Conservation (phyloP, 2,329 filamentous ascomycete species). For the Trichoderma atroviride region DNA sequence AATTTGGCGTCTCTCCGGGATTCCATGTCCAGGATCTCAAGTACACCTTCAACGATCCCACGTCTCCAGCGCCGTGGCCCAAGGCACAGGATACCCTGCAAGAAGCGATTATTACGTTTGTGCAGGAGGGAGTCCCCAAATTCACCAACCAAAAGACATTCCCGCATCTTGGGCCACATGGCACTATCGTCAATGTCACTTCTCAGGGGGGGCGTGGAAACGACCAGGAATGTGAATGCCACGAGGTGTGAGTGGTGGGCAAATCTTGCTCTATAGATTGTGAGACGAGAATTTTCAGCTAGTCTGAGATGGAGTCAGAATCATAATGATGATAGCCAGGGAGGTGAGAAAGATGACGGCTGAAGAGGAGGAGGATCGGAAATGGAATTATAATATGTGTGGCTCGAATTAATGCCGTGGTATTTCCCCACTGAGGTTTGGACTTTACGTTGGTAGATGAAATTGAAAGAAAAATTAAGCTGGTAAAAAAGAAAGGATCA, state of each 20-base stretch:
- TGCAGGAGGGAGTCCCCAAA: neutral
- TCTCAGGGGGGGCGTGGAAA: neutral
- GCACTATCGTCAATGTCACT: neutral
- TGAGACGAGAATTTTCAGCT: neutral
- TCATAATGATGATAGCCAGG: neutral
- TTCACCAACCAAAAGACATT: neutral
- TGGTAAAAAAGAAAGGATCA: too few species aligned
- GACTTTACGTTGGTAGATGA: too few species aligned
- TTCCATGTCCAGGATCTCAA: constrained; percentile 3
- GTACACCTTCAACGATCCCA: neutral
- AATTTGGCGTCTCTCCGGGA: neutral
- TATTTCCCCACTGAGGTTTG: neutral
- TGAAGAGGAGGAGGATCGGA: neutral
- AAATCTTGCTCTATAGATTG: neutral
- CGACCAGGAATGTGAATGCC: neutral
- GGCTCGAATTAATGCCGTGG: neutral
- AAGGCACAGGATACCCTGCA: neutral
- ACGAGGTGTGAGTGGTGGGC: neutral
- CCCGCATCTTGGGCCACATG: neutral
- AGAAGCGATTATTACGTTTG: neutral
- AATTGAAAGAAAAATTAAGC: too few species aligned
- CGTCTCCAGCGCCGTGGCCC: neutral
- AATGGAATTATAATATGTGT: neutral
- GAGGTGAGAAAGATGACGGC: neutral
- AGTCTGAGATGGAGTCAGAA: neutral